A percentile compares a stretch with the other conserved stretches of the same genome.
Evolutionary conservation across 2,329 filamentous ascomycete species (phyloP).

Genomic region (Penicillium sp.): DNA sequence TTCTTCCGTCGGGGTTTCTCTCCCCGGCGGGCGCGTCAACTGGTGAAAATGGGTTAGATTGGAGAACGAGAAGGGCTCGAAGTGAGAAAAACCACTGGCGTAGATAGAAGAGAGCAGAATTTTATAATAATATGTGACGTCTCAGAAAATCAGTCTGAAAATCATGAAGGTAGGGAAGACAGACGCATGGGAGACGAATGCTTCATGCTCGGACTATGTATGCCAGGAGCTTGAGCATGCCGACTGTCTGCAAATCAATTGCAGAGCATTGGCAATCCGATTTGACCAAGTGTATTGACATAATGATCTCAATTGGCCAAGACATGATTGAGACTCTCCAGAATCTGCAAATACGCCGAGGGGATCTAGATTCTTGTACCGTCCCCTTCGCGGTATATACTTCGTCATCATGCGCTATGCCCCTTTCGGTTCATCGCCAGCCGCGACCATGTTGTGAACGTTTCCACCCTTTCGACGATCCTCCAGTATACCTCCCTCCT

Average conservation of each 20-base stretch:
- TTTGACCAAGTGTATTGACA: not conserved
- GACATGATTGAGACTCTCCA: not conserved
- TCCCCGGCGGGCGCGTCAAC: constrained; percentile 22
- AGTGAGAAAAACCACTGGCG: not conserved
- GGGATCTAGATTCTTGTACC: not conserved
- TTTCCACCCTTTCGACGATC: constrained; percentile 9
- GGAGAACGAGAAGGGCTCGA: not conserved
- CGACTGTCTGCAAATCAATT: not conserved
- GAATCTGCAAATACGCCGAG: not conserved
- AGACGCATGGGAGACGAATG: not conserved
- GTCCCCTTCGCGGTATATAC: not conserved
- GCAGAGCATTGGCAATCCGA: not conserved
- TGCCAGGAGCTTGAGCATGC: not conserved
- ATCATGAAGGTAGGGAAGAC: not conserved
- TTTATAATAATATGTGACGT: too few relatives aligned
- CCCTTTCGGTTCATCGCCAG: constrained; percentile 7
- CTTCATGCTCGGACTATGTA: not conserved
- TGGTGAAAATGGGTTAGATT: not conserved
- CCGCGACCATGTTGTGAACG: constrained; percentile 10
- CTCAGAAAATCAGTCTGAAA: too few relatives aligned
- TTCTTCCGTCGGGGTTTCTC: constrained; percentile 45
- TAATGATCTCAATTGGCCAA: not conserved
- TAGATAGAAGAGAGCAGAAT: not conserved
- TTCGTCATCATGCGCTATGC: constrained; percentile 9
- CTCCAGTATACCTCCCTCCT: constrained; percentile 8